Evolutionary conservation across 225 moss, liverwort and hornwort species (phyloP), one percentile per base, ranked within the genome.

Genomic region (Marchantia paleacea): DNA sequence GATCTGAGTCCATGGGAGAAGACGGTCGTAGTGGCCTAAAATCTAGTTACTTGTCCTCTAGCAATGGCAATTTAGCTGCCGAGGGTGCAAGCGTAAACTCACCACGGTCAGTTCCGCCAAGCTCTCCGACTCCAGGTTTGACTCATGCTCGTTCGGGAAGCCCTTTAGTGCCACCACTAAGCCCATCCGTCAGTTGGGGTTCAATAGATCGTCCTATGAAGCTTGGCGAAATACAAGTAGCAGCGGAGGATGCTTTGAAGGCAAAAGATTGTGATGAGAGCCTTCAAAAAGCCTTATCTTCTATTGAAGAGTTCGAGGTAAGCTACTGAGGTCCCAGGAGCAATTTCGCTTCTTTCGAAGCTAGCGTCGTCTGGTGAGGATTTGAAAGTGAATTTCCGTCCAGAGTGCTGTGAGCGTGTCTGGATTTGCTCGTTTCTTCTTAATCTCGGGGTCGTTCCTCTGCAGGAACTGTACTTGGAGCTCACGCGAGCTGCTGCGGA

Each of bases 401-500:
- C 1, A 58, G 18, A 0, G 52, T 72, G n/a, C 52, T 55, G 26
- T 55, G 15, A 25, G 54, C 70, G 13, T 25, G 55, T 26, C 4
- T 16, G 53, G 25, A 20, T 72, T 3, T 22, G 20, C 7, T 70
- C 6, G 8, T 29, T 69, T 31, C 47, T 14, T 69, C 72, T 51
- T 4, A 10, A 51, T 52, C 51, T 10, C 10, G 10, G n/a, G 22
- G 3, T 72, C 72, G 18, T 19, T 9, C 7, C 22, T 22, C n/a
- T 19, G 69, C 88, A 97, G 95, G 99, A 94, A 75, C 77, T 95
- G n/a, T 99, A 94, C 80, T 76, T 99, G 91, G 91, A 92, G 79
- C 93, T 99, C 55, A 99, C 99, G 31, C 89, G 92, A 83, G 89
- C 91, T 80, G 91, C 99, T 75, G 99, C 99, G 81, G 94, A 99